Percentiles rank a stretch among this genome's conserved stretches.
Evolutionary conservation across 768 basidiomycete genomes (phyloP).

Genomic region (Pleurotus djamor): DNA sequence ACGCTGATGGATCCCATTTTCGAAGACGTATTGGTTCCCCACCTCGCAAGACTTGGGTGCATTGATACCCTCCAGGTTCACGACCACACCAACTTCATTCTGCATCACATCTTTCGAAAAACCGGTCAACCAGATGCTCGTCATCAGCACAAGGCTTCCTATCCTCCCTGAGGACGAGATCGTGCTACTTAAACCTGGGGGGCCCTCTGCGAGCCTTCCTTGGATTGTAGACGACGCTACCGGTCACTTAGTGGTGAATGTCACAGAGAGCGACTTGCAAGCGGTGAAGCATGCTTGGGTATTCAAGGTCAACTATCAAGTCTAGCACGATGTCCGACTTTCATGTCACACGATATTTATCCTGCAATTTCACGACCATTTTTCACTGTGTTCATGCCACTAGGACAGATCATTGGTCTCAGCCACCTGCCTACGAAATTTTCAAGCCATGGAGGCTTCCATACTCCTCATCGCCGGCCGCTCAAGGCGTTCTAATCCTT

Average conservation of each 20-base stretch:
- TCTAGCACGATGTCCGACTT: no score
- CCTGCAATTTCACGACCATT: no score
- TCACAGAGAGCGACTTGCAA: constrained; percentile 13
- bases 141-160: constrained; percentile 38
- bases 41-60: constrained; percentile 33
- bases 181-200: constrained; percentile 32
- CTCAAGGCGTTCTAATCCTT: no score
- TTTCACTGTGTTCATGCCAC: no score
- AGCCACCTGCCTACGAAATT: no score
- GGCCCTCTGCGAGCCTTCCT: constrained; percentile 14
- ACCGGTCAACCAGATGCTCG: constrained; percentile 28
- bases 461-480: no score
- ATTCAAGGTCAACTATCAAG: constrained; percentile 14
- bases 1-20: neutral
- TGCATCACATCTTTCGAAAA: constrained; percentile 43
- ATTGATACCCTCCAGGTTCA: constrained; percentile 36
- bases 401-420: no score
- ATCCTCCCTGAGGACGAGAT: constrained; percentile 40
- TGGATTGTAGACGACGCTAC: constrained; percentile 25
- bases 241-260: constrained; percentile 24
- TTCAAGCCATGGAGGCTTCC: no score
- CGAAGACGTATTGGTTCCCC: constrained; percentile 47
- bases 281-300: constrained; percentile 21
- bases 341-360: no score
- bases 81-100: constrained; percentile 47